These are phyloP conservation scores for Aspergillus alliaceus DNA, from an alignment of 2,329 filamentous ascomycete species.

Conservation along the genomic window DNA sequence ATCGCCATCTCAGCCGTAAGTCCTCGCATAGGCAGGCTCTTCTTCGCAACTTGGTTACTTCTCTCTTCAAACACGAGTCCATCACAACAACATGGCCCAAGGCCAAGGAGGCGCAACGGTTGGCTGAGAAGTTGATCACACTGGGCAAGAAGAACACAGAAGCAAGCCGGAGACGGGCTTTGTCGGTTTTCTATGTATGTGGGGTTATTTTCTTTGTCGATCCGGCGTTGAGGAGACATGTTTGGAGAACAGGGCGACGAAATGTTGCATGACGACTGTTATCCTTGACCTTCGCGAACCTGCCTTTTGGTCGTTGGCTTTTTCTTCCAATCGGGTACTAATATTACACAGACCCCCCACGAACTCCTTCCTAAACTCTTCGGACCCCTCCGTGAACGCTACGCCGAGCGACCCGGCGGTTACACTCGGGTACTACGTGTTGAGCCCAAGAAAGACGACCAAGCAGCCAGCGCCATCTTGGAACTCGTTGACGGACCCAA, in stretches of 20 bases:
- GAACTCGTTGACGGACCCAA: constrained; percentile 92
- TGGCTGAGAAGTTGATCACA: constrained; percentile 94
- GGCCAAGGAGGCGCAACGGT: constrained; percentile 90
- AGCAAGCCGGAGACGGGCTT: constrained; percentile 71
- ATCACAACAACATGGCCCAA: constrained; percentile 96
- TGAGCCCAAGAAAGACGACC: constrained; percentile 83
- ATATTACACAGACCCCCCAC: constrained; percentile 37
- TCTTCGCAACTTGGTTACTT: constrained; percentile 92
- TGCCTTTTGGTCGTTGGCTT: not conserved
- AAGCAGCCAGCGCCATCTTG: constrained; percentile 85
- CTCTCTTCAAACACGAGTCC: constrained; percentile 87
- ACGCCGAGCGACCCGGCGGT: constrained; percentile 75
- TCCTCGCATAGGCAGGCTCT: constrained; percentile 89
- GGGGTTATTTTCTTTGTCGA: not conserved
- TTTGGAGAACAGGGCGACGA: not conserved
- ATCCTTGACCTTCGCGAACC: not conserved
- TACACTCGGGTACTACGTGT: constrained; percentile 94
- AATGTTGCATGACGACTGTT: not conserved
- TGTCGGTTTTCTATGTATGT: constrained; percentile 81
- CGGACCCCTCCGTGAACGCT: constrained; percentile 75
- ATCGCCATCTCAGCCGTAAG: constrained; percentile 80
- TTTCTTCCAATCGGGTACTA: not conserved
- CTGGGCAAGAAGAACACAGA: constrained; percentile 91
- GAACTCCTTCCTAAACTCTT: constrained; percentile 77
- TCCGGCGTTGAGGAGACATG: not conserved